Base-by-base conservation (phyloP, 192 early-diverging fungal species). In the Gonapodya prolifera region DNA sequence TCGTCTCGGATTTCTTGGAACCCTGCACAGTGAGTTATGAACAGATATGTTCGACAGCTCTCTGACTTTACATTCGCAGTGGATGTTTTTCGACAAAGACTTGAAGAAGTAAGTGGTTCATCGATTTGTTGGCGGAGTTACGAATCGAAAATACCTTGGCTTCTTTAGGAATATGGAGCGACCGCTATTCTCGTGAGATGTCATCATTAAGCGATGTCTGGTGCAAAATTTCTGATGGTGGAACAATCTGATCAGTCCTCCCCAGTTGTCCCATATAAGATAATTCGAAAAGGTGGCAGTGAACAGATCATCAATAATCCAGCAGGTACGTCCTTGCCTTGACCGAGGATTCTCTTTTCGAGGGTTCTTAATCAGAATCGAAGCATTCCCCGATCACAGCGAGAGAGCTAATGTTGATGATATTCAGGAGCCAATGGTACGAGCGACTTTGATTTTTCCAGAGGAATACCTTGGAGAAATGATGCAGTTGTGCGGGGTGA, bases 51-150 rank as follows among this genome's bases (percentile, higher is more conserved):
- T n/a, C n/a, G n/a, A n/a, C n/a, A n/a, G n/a, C n/a, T n/a, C n/a
- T n/a, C 45, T 61, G 45, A 61, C 8, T 61, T 23, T 23, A 61
- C 8, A 8, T 61, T 61, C n/a, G n/a, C 23, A 61, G 45, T 98
- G 97, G 97, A 99, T 82, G 97, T 99, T 33, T 99, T 99, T 79
- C 83, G 93, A 23, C 95, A 99, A 81, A 86, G 97, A 18, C 83
- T 99, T 34, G 96, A 94, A 75, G 89, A 94, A 23, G 45, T 61
- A 61, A 61, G 45, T 16, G 45, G 8, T 16, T n/a, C n/a, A n/a
- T n/a, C n/a, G 23, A 8, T 61, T 61, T 8, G 23, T 16, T 61
- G 23, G 45, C 45, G 45, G 23, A 61, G 45, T 61, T 61, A 61
- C 23, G 45, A 16, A 61, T 16, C 23, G 8, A 61, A 61, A 61